Base-by-base conservation (phyloP, 441 rosid genomes). In the Adansonia grandidieri region DNA sequence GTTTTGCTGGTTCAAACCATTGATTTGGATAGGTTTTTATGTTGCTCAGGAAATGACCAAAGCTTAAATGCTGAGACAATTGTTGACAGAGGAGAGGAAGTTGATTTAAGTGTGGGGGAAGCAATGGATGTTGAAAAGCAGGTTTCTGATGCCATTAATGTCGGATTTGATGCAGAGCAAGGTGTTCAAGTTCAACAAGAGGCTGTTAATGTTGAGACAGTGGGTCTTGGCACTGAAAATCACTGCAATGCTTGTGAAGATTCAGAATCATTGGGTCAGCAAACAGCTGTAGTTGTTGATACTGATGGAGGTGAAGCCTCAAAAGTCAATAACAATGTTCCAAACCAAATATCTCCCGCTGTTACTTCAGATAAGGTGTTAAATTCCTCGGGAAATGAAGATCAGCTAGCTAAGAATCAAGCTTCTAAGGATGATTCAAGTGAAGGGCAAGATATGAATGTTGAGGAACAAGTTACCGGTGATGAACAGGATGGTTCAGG, bases 31-130 rank as follows among this genome's bases (percentile, higher is more conserved):
- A 82, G 78, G 77, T 60, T 67, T 74, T 76, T 85, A 73, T 78
- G 76, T 81, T 80, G 81, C 83, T 76, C 88, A 74, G 87, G 84
- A 67, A 82, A 83, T 79, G 62, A 69, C 68, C 87, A 79, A 82
- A 75, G 82, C 74, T 48, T 82, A 22, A 81, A 73, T 73, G 24
- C 80, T 50, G 85, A 77, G 72, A 78, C 71, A 78, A 74, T 78
- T 17, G 37, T 6, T 68, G 74, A 28, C 60, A 19, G 53, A 71
- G 77, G 73, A 47, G 77, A 75, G 53, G 82, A 81, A 71, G 82
- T 76, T 77, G 79, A 73, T 83, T 53, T 82, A 65, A 77, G 45
- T 4, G 10, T 14, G 24, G 71, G 70, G 57, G 77, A 74, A 47
- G 54, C 53, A 32, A 44, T 71, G 74, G 80, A 72, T 32, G 61